Evolutionary conservation across 768 basidiomycete genomes (phyloP).

Genomic region (Suillus occidentalis): DNA sequence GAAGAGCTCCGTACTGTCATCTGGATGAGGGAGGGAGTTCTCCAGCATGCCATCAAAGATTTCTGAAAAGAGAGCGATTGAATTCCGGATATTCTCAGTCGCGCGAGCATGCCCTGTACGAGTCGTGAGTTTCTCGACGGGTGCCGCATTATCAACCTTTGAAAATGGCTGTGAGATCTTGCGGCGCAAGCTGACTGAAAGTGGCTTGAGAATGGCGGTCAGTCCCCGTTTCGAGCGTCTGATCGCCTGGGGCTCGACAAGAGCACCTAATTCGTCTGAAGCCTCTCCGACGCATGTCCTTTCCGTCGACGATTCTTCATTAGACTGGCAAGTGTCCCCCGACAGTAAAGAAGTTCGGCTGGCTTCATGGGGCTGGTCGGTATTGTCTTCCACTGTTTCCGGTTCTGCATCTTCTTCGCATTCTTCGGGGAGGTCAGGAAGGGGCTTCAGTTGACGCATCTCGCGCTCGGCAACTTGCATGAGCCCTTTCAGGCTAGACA

Average conservation of each 20-base stretch:
- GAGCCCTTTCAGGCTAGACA: slow-evolving; percentile 33
- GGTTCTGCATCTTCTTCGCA: background rate
- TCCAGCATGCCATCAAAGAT: slow-evolving; percentile 27
- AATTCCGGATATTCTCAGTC: slow-evolving; percentile 25
- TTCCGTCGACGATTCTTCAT: background rate
- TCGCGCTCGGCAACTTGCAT: slow-evolving; percentile 31
- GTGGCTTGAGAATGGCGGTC: slow-evolving; percentile 18
- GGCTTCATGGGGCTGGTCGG: too few species aligned
- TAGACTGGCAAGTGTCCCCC: background rate
- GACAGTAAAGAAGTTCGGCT: background rate
- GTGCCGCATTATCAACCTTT: background rate
- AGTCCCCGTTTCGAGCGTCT: slow-evolving; percentile 14
- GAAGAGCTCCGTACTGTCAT: slow-evolving; percentile 30
- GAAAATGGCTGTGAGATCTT: slow-evolving; percentile 11
- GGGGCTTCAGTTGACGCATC: slow-evolving; percentile 26
- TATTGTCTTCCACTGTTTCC: background rate
- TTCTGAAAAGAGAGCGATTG: slow-evolving; percentile 31
- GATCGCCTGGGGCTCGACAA: background rate
- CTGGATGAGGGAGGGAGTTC: slow-evolving; percentile 31
- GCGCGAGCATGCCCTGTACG: slow-evolving; percentile 24
- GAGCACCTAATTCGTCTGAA: background rate
- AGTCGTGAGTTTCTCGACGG: background rate
- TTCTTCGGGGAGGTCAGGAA: slow-evolving; percentile 24
- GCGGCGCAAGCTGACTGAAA: slow-evolving; percentile 9
- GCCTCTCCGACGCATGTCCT: slow-evolving; percentile 1